Evolutionary conservation across 805 yeast genomes (phyloP).

Genomic region (Ogataea saltuana): DNA sequence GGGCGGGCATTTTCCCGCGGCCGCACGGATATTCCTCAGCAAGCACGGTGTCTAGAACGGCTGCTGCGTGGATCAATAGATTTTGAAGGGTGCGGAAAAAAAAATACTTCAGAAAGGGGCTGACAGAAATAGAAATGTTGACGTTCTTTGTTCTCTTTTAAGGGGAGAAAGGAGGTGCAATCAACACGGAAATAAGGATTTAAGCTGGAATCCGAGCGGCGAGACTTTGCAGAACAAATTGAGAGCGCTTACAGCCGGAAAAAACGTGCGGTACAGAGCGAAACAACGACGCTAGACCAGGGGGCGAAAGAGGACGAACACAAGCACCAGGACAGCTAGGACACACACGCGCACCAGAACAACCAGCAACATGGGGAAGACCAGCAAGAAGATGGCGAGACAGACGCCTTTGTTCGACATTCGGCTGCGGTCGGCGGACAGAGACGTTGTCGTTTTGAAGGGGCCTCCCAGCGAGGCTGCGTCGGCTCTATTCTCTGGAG

Average conservation of each 20-base stretch:
- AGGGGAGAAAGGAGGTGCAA: neutral
- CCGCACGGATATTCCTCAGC: too few species aligned
- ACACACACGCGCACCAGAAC: neutral
- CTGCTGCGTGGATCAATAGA: neutral
- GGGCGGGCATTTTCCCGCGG: too few species aligned
- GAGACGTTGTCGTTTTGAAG: constrained; percentile 76
- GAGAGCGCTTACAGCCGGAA: too few species aligned
- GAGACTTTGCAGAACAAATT: too few species aligned
- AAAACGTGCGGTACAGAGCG: too few species aligned
- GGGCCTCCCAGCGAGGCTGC: constrained; percentile 80
- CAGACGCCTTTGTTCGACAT: constrained; percentile 43
- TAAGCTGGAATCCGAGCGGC: too few species aligned
- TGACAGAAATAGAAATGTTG: neutral
- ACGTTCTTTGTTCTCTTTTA: neutral
- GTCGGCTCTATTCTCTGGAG: constrained; percentile 74
- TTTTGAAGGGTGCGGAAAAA: neutral
- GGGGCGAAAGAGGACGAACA: too few species aligned
- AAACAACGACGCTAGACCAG: too few species aligned
- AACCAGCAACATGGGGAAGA: constrained; percentile 19
- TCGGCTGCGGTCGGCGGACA: constrained; percentile 65
- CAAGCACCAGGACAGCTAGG: too few species aligned
- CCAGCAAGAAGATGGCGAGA: constrained; percentile 26
- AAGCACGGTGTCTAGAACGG: neutral
- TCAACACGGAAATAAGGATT: neutral
- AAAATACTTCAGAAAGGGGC: too few species aligned